phyloP scores from a whole-genome alignment of 1,284 basidiomycete genomes.

The Athelia psychrophila region DNA sequence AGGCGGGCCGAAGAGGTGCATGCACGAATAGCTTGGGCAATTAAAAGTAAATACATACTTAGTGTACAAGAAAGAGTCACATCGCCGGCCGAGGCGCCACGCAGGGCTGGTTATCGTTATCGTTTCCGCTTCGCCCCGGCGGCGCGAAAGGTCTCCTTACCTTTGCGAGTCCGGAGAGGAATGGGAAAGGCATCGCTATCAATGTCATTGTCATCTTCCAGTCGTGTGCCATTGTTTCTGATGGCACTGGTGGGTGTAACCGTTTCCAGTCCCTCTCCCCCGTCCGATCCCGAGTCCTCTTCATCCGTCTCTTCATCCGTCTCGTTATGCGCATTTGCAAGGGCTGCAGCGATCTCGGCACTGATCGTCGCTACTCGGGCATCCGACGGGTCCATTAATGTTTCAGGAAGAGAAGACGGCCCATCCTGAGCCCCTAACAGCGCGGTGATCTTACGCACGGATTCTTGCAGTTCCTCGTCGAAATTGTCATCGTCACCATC shows the following conservation, averaged over 20 bases:
- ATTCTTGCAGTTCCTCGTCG: constrained; percentile 56
- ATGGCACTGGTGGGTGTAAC: too few species aligned
- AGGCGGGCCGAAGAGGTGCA: too few species aligned
- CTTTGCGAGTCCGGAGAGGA: constrained; percentile 59
- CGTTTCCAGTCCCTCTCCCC: constrained; percentile 11
- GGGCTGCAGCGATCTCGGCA: constrained; percentile 70
- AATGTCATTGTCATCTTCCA: constrained; percentile 57
- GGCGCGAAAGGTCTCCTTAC: constrained; percentile 44
- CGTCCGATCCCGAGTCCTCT: constrained; percentile 11
- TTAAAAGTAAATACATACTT: too few species aligned
- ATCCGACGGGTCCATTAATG: constrained; percentile 40
- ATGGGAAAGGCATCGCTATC: constrained; percentile 64
- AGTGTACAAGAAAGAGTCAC: too few species aligned
- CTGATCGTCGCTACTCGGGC: constrained; percentile 66
- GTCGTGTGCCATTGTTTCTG: constrained; percentile 26
- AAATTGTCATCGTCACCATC: constrained; percentile 34
- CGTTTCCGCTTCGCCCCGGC: constrained; percentile 62
- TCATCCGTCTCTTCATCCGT: constrained; percentile 1
- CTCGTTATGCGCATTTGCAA: constrained; percentile 52
- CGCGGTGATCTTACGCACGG: constrained; percentile 68
- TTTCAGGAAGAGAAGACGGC: constrained; percentile 20
- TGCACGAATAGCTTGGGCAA: too few species aligned
- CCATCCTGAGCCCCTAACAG: constrained; percentile 49
- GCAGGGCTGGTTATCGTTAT: constrained; percentile 24
- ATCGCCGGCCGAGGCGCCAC: too few species aligned